Evolutionary conservation across 768 basidiomycete genomes (phyloP), one percentile per base, ranked within the genome.

Genomic region (Pisolithus sp.): DNA sequence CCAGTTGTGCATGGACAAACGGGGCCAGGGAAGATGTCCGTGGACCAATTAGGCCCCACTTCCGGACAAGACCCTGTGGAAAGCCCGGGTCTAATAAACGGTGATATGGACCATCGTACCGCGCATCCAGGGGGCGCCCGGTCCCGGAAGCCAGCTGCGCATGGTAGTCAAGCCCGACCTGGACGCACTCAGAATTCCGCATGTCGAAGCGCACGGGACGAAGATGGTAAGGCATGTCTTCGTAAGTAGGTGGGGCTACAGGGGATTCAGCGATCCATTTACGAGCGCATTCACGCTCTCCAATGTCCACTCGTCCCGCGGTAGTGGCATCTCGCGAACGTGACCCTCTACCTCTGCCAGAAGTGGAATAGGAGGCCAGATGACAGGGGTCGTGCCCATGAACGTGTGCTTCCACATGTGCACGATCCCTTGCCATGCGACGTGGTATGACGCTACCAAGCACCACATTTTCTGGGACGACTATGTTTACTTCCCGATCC

Each of bases 81-180:
- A 49, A 8, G 7, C 5, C n/a, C 8, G 26, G 34, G 2, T 42
- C 44, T 5, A 56, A 7, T 15, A 53, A 30, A 17, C 55, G 53
- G 37, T 46, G 53, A 26, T 43, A 49, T 5, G 20, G 18, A 23
- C 41, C 49, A 23, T 53, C 46, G 34, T 44, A 53, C 15, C 53
- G 55, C 23, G 39, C 55, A 31, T 56, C 53, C 4, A 56, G 53
- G 13, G 55, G 53, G 20, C 53, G 53, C 36, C 55, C 55, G 17
- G 38, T 40, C 5, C 36, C 36, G 18, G 46, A 3, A 3, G 55
- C 55, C 5, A 26, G n/a, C n/a, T 39, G 48, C 7, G 46, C 8
- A 21, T 34, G 46, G 24, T 38, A 21, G 41, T 47, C 38, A 34
- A 54, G 17, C 12, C 36, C 37, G 26, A 50, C 23, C 36, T 26